Evolutionary conservation across 192 early-diverging fungal genomes (phyloP).

Genomic region (Linnemannia elongata): DNA sequence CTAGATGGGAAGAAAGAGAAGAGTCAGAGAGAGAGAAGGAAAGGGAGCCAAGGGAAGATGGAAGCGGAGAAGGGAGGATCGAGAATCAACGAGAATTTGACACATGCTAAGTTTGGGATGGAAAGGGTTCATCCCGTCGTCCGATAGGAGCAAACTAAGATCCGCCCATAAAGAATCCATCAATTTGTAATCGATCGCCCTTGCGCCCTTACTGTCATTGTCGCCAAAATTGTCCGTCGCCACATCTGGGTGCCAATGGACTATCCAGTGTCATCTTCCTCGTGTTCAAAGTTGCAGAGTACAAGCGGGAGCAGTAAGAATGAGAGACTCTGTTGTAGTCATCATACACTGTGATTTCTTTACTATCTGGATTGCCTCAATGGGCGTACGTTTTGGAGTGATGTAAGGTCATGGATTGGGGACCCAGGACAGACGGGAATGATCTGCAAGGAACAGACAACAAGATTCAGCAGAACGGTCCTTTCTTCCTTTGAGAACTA

Average conservation of each 20-base stretch:
- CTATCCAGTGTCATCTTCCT: too few relatives aligned
- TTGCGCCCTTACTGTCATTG: neutral
- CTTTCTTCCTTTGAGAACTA: neutral
- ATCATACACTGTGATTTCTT: too few relatives aligned
- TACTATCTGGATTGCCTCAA: too few relatives aligned
- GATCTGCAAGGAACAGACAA: neutral
- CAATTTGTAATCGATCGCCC: neutral
- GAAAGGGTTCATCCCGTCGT: constrained; percentile 1
- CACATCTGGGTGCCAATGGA: too few relatives aligned
- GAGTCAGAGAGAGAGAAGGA: neutral
- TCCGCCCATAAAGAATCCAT: neutral
- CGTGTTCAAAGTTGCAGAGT: too few relatives aligned
- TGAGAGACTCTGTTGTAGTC: too few relatives aligned
- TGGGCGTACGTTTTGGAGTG: too few relatives aligned
- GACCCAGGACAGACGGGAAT: neutral
- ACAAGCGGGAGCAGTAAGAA: too few relatives aligned
- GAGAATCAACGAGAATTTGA: constrained; percentile 24
- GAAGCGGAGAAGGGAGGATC: constrained; percentile 14
- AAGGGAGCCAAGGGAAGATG: too few relatives aligned
- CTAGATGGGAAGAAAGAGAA: neutral
- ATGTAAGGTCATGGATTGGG: too few relatives aligned
- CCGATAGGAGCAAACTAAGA: constrained; percentile 9
- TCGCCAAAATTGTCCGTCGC: too few relatives aligned
- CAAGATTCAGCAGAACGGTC: neutral
- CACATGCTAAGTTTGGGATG: constrained; percentile 16